Conservation (phyloP, 306 rosid species). For the Vigna mungo region DNA sequence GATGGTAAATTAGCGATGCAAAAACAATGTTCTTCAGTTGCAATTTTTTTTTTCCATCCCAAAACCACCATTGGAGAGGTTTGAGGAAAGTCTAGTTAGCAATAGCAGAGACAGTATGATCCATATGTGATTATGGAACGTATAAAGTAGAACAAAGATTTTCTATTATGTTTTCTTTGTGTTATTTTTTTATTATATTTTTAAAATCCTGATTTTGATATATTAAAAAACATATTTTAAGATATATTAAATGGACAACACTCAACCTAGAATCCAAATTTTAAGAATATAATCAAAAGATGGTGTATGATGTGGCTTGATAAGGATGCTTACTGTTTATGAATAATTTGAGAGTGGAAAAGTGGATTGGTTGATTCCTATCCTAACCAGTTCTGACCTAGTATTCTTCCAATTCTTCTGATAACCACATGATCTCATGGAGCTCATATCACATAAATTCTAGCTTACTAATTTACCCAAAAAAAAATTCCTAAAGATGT, state of each 20-base stretch:
- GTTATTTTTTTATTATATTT: too few species aligned
- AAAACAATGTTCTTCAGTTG: neutral
- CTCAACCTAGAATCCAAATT: too few species aligned
- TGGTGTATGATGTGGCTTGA: neutral
- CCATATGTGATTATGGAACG: too few species aligned
- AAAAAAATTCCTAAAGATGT: neutral
- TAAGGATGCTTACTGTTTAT: neutral
- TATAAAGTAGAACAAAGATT: too few species aligned
- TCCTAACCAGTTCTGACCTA: neutral
- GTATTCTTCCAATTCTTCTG: neutral
- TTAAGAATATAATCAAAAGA: neutral
- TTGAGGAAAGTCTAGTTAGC: neutral
- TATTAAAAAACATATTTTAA: too few species aligned
- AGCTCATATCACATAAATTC: neutral
- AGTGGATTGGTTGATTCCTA: neutral
- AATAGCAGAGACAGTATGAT: too few species aligned
- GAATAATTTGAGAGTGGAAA: neutral
- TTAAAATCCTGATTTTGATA: too few species aligned
- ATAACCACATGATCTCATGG: constrained; percentile 10
- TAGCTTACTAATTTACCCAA: neutral
- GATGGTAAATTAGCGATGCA: too few species aligned
- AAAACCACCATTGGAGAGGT: neutral
- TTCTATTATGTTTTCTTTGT: too few species aligned
- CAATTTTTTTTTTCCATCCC: neutral
- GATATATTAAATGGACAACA: too few species aligned